Base-by-base conservation (phyloP, 129 eudicot species). In the Flaveria sonorensis region DNA sequence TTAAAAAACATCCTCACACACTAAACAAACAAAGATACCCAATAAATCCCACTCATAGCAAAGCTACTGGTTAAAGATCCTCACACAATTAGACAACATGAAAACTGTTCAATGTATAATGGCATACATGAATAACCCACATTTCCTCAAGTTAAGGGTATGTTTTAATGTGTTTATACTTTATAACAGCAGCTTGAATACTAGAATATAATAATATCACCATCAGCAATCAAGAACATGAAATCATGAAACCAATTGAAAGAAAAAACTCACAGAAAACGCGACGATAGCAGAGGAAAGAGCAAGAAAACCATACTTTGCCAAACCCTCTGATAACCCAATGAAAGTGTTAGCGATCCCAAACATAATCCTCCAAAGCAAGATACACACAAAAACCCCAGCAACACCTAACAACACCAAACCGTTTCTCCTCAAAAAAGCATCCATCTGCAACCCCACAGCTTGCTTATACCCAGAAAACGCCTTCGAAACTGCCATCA, bases 311-410 rank as follows among this genome's bases (percentile, higher is more conserved):
- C 97, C 99, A 82, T 91, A 94, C 92, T 94, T 91, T 36, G 99
- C 99, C 93, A 94, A 89, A 79, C 99, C 97, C 84, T 94, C 99
- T 15, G 97, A 91, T 43, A 94, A 89, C 46, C 99, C 93, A 71
- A 94, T 81, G 76, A 94, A 87, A 70, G 92, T 88, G 52, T 83
- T 87, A 3, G 96, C 99, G 43, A 91, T 86, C 36, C 97, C 98
- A 86, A 93, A 91, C 96, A 93, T 68, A 47, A 89, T 72, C 89
- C 93, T 86, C 97, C 97, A 93, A 16, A 93, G 60, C 10, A 53
- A 53, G n/a, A 53, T 7, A 53, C 60, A 53, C 60, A 89, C 88
- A 45, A 87, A 39, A 46, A 86, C 78, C 43, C 90, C 99, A 69
- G 86, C 92, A 10, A 96, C 96, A 66, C 97, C 97, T 15, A 88